A percentile compares a stretch with the other conserved stretches of the same genome.
Evolutionary conservation across 805 yeast species (phyloP).

Genomic region (Metschnikowia proteae): DNA sequence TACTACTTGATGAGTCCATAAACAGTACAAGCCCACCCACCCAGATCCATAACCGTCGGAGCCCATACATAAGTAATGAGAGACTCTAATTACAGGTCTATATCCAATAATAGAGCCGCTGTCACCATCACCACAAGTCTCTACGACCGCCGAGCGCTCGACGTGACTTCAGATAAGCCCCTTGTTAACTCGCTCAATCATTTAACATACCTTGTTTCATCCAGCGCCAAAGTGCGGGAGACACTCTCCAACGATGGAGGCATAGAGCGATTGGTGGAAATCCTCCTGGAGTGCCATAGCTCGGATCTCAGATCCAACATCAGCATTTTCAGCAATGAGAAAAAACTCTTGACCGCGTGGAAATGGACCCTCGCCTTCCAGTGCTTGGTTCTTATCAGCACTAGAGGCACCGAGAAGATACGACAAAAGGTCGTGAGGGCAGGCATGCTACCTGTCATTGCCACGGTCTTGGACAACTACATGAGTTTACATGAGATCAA

Average conservation of each 20-base stretch:
- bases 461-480: slow-evolving; percentile 89
- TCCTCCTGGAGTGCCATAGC: slow-evolving; percentile 73
- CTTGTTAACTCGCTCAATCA: slow-evolving; percentile 88
- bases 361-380: slow-evolving; percentile 96
- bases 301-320: slow-evolving; percentile 28
- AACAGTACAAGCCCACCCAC: not conserved
- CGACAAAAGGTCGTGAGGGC: slow-evolving; percentile 86
- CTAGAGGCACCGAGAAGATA: slow-evolving; percentile 85
- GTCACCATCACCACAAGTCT: slow-evolving; percentile 83
- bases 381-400: slow-evolving; percentile 85
- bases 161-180: slow-evolving; percentile 85
- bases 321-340: slow-evolving; percentile 34
- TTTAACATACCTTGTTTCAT: slow-evolving; percentile 79
- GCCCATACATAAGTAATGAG: slow-evolving; percentile 42
- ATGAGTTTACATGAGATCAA: slow-evolving; percentile 43
- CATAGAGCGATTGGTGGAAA: slow-evolving; percentile 78
- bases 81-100: slow-evolving; percentile 80
- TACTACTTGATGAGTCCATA: not conserved
- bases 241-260: slow-evolving; percentile 90
- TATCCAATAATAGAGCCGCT: slow-evolving; percentile 83
- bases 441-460: slow-evolving; percentile 85
- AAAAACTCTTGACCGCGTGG: slow-evolving; percentile 74
- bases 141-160: slow-evolving; percentile 89
- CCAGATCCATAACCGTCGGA: not conserved
- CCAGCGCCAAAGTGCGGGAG: slow-evolving; percentile 86